phyloP scores from a whole-genome alignment of 169 alveolate species.

The Ichthyophthirius multifiliis region DNA sequence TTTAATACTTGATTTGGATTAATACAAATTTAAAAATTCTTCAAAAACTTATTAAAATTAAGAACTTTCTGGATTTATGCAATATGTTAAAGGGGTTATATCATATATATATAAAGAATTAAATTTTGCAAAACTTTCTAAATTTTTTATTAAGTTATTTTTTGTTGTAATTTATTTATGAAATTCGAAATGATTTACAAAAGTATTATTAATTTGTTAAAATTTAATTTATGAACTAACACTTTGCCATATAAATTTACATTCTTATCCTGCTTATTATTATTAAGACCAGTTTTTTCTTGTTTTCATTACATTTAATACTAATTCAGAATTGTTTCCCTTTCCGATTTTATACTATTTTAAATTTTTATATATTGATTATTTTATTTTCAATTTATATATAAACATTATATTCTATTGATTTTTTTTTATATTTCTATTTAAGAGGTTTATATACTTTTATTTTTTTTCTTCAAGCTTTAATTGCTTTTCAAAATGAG shows the following conservation, averaged over 20 bases:
- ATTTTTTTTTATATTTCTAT: too few species aligned
- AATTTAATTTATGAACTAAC: not conserved
- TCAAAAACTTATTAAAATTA: not conserved
- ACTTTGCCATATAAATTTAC: not conserved
- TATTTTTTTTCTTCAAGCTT: too few species aligned
- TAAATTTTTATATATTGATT: too few species aligned
- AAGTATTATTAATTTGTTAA: not conserved
- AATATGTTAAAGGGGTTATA: slow-evolving; percentile 28
- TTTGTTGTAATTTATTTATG: slow-evolving; percentile 45
- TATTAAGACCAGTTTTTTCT: not conserved
- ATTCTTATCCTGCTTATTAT: not conserved
- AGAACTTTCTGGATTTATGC: not conserved
- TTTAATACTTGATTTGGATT: not conserved
- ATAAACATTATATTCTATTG: too few species aligned
- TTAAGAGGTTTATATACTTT: too few species aligned
- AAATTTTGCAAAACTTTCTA: slow-evolving; percentile 9
- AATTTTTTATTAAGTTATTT: slow-evolving; percentile 36
- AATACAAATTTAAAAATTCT: not conserved
- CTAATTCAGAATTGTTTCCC: slow-evolving; percentile 1
- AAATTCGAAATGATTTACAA: slow-evolving; percentile 51
- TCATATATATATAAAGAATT: slow-evolving; percentile 20
- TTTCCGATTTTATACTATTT: not conserved
- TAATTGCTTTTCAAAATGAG: too few species aligned
- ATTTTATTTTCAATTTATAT: too few species aligned
- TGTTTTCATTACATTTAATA: not conserved